phyloP scores from a whole-genome alignment of 257 asterid genomes.

The Asclepias syriaca region DNA sequence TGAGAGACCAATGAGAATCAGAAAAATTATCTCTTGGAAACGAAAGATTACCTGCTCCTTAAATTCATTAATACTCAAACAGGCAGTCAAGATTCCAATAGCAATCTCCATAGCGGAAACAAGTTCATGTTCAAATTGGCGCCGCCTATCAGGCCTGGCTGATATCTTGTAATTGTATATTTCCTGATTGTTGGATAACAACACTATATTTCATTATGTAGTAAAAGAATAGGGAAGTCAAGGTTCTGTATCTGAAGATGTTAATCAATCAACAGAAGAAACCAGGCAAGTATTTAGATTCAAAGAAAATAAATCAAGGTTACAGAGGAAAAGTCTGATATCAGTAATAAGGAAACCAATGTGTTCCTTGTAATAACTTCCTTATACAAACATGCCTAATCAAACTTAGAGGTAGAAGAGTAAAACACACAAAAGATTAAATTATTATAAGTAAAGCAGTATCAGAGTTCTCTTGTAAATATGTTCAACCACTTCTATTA shows the following conservation, averaged over 20 bases:
- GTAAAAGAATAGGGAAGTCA: slow-evolving; percentile 1
- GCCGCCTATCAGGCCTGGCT: slow-evolving; percentile 97
- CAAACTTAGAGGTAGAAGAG: not conserved
- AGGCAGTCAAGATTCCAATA: slow-evolving; percentile 77
- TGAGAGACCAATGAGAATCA: not conserved
- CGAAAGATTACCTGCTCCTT: slow-evolving; percentile 64
- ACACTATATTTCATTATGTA: slow-evolving; percentile 4
- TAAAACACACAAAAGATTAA: not conserved
- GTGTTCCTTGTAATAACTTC: not conserved
- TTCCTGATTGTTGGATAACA: slow-evolving; percentile 53
- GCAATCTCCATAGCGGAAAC: slow-evolving; percentile 74
- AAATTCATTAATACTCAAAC: slow-evolving; percentile 71
- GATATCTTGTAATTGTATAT: slow-evolving; percentile 91
- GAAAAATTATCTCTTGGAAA: not conserved
- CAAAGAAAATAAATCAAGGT: not conserved
- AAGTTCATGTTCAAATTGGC: slow-evolving; percentile 81
- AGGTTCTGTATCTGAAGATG: not conserved
- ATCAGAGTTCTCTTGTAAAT: not conserved
- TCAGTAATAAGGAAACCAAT: not conserved
- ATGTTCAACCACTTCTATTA: not conserved
- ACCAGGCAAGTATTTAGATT: not conserved
- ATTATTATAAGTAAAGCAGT: not conserved
- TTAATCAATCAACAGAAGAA: not conserved
- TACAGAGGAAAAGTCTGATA: not conserved
- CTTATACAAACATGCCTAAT: not conserved